Evolutionary conservation across 2,329 filamentous ascomycete genomes (phyloP).

Genomic region (Penicillium crustosum): DNA sequence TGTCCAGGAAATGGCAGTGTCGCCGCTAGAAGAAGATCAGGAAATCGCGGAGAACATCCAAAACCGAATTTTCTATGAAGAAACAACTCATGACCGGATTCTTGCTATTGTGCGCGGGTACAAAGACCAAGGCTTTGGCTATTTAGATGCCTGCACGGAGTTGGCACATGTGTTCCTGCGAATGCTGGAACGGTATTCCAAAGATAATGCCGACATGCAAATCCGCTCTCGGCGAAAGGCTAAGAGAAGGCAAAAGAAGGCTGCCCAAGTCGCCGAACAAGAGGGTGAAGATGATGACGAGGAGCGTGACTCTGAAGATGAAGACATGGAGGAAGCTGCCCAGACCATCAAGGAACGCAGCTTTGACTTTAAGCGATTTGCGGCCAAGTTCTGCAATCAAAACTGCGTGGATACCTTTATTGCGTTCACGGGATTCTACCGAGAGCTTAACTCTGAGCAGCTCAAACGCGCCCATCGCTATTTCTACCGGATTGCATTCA

Average conservation of each 20-base stretch:
- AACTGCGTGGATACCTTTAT: conserved; percentile 87
- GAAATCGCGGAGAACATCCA: conserved; percentile 98
- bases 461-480: conserved; percentile 91
- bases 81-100: conserved; percentile 86
- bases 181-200: conserved; percentile 89
- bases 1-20: conserved; percentile 87
- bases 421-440: conserved; percentile 74
- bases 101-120: conserved; percentile 79
- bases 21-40: conserved; percentile 83
- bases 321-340: conserved; percentile 72
- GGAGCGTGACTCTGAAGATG: conserved; percentile 62
- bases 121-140: conserved; percentile 91
- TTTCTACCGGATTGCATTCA: conserved; percentile 92
- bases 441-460: conserved; percentile 74
- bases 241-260: conserved; percentile 65
- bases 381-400: conserved; percentile 77
- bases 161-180: conserved; percentile 87
- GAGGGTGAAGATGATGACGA: conserved; percentile 59
- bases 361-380: conserved; percentile 88
- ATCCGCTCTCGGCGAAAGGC: conserved; percentile 77
- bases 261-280: conserved; percentile 41
- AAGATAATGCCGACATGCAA: conserved; percentile 91
- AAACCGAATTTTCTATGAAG: conserved; percentile 97
- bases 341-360: conserved; percentile 76
- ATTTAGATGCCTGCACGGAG: conserved; percentile 88